Percentiles rank a stretch among this genome's conserved stretches.
phyloP scores from a whole-genome alignment of 1,284 basidiomycete species.

The Filobasidium uniguttulatum region DNA sequence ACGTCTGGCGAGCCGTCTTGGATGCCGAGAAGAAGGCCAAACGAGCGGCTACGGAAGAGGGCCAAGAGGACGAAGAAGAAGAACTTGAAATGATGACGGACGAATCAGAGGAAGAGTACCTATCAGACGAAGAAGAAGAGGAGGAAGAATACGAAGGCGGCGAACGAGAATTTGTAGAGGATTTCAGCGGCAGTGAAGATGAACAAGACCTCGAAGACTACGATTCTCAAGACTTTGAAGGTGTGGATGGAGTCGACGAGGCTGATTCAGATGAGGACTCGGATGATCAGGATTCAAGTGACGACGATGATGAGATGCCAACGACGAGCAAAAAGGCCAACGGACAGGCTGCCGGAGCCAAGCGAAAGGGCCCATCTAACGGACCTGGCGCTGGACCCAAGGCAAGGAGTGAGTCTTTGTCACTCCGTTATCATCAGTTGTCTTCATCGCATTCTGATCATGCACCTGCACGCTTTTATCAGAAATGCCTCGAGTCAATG shows the following conservation, averaged over 20 bases:
- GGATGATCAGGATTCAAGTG: conserved; percentile 23
- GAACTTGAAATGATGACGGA: conserved; percentile 44
- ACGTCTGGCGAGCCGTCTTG: conserved; percentile 81
- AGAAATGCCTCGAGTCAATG: conserved; percentile 71
- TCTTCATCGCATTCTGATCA: conserved; percentile 11
- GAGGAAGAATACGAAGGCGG: conserved; percentile 36
- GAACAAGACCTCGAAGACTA: conserved; percentile 49
- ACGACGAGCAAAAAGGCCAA: conserved; percentile 25
- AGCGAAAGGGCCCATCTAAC: conserved; percentile 31
- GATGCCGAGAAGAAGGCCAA: conserved; percentile 51
- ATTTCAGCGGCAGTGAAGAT: conserved; percentile 46
- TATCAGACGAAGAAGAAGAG: conserved; percentile 39
- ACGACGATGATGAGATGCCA: conserved; percentile 38
- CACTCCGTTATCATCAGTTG: conserved; percentile 16
- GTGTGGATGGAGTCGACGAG: conserved; percentile 19
- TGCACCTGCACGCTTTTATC: conserved; percentile 17
- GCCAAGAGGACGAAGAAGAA: conserved; percentile 40
- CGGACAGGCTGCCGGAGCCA: conserved; percentile 22
- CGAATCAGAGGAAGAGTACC: conserved; percentile 45
- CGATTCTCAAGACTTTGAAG: conserved; percentile 31
- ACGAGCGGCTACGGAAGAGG: conserved; percentile 34
- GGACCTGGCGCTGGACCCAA: conserved; percentile 44
- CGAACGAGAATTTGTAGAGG: conserved; percentile 69
- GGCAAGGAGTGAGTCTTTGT: conserved; percentile 26
- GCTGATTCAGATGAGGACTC: conserved; percentile 34